Conservation (phyloP, 768 basidiomycete genomes). For the Neoboletus magnificus region DNA sequence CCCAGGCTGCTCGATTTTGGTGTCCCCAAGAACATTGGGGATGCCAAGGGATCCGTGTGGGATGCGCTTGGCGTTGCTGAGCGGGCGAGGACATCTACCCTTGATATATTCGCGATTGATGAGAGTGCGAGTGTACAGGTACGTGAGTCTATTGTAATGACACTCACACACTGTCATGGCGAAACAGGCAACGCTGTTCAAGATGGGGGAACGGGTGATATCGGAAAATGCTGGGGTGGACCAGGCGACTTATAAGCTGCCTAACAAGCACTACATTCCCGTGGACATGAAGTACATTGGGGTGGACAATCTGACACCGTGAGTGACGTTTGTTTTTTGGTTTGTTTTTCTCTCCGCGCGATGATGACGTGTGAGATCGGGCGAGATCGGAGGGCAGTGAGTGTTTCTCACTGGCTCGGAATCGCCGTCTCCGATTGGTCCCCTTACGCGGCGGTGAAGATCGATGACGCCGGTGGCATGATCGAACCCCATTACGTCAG, state of each 20-base stretch:
- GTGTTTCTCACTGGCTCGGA: background rate
- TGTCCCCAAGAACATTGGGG: conserved; percentile 32
- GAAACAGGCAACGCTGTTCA: conserved; percentile 82
- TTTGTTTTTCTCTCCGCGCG: background rate
- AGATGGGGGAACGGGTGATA: conserved; percentile 77
- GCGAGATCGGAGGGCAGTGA: conserved; percentile 4
- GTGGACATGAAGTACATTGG: conserved; percentile 77
- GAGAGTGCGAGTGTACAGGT: conserved; percentile 93
- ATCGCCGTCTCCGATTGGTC: conserved; percentile 11
- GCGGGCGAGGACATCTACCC: conserved; percentile 57
- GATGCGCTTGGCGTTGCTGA: conserved; percentile 51
- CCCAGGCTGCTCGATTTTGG: conserved; percentile 50
- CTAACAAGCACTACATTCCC: conserved; percentile 94
- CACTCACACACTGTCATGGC: background rate
- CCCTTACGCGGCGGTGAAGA: conserved; percentile 17
- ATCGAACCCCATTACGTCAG: conserved; percentile 23
- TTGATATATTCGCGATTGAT: conserved; percentile 81
- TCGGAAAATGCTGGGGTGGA: conserved; percentile 58
- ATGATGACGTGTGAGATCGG: conserved; percentile 22
- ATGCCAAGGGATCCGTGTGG: conserved; percentile 52
- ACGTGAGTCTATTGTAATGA: conserved; percentile 10
- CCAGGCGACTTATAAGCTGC: conserved; percentile 68
- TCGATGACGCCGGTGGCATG: conserved; percentile 31
- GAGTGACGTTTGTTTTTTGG: conserved; percentile 22
- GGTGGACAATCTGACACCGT: conserved; percentile 70